phyloP scores from a whole-genome alignment of 805 yeast genomes.

The Metschnikowia lochheadii region DNA sequence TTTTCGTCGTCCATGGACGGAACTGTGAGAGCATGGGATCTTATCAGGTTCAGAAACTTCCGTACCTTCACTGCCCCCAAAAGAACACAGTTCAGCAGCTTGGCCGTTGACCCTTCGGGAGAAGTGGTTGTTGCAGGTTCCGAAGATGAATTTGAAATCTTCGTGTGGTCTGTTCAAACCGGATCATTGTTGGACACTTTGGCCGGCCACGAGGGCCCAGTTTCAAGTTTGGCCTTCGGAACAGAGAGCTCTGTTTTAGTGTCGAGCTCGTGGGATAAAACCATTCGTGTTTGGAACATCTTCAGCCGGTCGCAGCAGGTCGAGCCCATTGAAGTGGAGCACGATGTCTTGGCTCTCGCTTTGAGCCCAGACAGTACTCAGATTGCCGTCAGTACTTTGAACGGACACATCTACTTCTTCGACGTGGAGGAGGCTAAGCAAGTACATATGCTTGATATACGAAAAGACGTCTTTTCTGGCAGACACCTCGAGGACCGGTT shows the following conservation, averaged over 20 bases:
- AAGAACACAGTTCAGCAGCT: slow-evolving; percentile 77
- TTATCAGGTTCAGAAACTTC: slow-evolving; percentile 87
- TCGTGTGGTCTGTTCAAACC: slow-evolving; percentile 97
- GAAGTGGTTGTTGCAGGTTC: slow-evolving; percentile 96
- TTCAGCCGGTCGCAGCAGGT: slow-evolving; percentile 83
- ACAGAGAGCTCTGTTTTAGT: slow-evolving; percentile 72
- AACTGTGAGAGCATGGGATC: slow-evolving; percentile 96
- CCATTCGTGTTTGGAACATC: slow-evolving; percentile 88
- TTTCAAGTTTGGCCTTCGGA: slow-evolving; percentile 83
- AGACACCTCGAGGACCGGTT: slow-evolving; percentile 80
- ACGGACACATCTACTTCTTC: slow-evolving; percentile 82
- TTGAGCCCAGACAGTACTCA: slow-evolving; percentile 93
- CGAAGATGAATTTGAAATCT: slow-evolving; percentile 81
- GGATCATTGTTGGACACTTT: slow-evolving; percentile 84
- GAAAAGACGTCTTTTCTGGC: slow-evolving; percentile 82
- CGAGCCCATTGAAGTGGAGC: slow-evolving; percentile 82
- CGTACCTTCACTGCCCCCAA: slow-evolving; percentile 90
- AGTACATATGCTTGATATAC: slow-evolving; percentile 78
- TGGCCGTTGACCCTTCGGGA: slow-evolving; percentile 96
- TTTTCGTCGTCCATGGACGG: slow-evolving; percentile 94
- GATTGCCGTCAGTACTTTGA: slow-evolving; percentile 81
- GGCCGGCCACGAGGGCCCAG: slow-evolving; percentile 94
- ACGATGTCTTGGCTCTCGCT: slow-evolving; percentile 79
- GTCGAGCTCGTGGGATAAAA: slow-evolving; percentile 94
- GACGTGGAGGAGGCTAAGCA: slow-evolving; percentile 81